Base-by-base conservation (phyloP, 164 flowering plant species). In the Magnolia kwangsiensis region DNA sequence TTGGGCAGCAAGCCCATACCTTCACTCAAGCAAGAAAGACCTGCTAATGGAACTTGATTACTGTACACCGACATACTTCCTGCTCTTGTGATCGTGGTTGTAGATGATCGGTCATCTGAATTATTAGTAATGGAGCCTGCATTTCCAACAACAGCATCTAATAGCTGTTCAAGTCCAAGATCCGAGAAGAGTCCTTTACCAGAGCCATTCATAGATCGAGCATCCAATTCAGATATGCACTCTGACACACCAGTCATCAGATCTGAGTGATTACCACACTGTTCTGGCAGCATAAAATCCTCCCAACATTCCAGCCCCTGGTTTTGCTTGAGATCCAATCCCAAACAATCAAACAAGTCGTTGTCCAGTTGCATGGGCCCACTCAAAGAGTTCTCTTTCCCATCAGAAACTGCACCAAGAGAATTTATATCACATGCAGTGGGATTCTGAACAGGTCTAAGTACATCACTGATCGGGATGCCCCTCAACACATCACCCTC, bases 171-270 rank as follows among this genome's bases (percentile, higher is more conserved):
- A 13, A 89, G 78, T 65, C 96, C 92, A 72, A 81, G 75, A 72
- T 91, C 89, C 0, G 92, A 82, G 78, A 89, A 91, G 10, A 92
- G 80, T 10, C 88, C 90, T 79, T 86, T 87, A 51, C 79, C 75
- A 2, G 85, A 74, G 49, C 50, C 78, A 75, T 75, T 20, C 69
- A 20, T 72, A 71, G 87, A 80, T 27, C 77, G 77, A 67, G 69
- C 76, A 80, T 80, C 84, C 75, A 82, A 67, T 73, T 78, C 82
- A 50, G 90, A 81, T 20, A 80, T 72, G 77, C 86, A 82, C 58
- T 82, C 84, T 7, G 88, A 80, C 21, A 78, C 31, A 65, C 82
- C 72, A 11, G 77, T 68, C 70, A 80, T 72, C 64, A 79, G 63
- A 58, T 72, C 72, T 8, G 81, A 69, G 67, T 58, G 72, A 68